These are phyloP conservation scores for Yamadazyma laniorum DNA, from an alignment of 805 yeast species.

Conservation along the genomic window DNA sequence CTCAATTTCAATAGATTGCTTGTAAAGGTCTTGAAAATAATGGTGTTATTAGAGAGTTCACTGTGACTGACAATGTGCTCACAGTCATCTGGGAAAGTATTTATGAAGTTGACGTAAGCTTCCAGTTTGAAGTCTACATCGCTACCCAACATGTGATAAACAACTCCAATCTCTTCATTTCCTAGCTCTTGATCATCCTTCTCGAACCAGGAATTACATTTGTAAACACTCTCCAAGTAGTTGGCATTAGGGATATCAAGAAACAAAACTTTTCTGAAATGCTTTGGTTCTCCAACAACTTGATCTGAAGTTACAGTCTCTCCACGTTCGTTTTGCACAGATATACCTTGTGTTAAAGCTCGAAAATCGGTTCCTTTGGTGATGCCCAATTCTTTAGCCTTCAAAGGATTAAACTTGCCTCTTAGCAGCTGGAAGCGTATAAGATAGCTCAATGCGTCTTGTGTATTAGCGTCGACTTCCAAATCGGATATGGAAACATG, in stretches of 20 bases:
- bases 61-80: constrained; percentile 76
- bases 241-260: constrained; percentile 54
- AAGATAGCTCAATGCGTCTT: constrained; percentile 62
- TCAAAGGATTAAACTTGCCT: constrained; percentile 70
- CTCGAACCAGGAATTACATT: constrained; percentile 30
- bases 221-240: constrained; percentile 38
- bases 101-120: constrained; percentile 49
- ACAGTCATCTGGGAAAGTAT: constrained; percentile 49
- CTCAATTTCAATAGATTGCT: constrained; percentile 55
- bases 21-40: constrained; percentile 59
- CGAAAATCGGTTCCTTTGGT: constrained; percentile 62
- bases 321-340: constrained; percentile 61
- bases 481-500: constrained; percentile 23
- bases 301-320: constrained; percentile 59
- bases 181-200: constrained; percentile 24
- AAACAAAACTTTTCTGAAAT: constrained; percentile 59
- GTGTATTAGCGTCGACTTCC: constrained; percentile 16
- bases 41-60: constrained; percentile 55
- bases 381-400: constrained; percentile 68
- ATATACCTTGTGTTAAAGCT: constrained; percentile 55
- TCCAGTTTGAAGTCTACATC: constrained; percentile 46
- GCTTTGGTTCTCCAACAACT: constrained; percentile 63
- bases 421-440: constrained; percentile 63
- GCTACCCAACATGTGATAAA: constrained; percentile 77
- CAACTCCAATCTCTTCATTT: constrained; percentile 45